Evolutionary conservation across 768 basidiomycete species (phyloP).

Genomic region (Russula earlei): DNA sequence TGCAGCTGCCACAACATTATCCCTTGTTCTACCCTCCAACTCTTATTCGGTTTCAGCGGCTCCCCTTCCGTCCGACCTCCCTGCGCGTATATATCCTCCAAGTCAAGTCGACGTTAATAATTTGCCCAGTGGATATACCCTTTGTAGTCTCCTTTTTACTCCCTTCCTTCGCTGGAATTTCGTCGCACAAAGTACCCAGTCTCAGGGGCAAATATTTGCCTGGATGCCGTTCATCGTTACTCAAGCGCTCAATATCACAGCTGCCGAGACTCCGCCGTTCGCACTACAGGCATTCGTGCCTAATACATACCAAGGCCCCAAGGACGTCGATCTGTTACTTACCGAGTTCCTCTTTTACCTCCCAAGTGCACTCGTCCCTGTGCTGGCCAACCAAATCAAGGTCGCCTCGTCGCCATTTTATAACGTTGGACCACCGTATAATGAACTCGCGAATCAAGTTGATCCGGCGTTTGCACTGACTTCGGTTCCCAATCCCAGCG

Average conservation of each 20-base stretch:
- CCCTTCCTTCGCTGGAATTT: constrained; percentile 54
- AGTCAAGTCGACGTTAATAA: constrained; percentile 20
- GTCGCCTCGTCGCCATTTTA: constrained; percentile 56
- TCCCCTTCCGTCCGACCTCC: constrained; percentile 49
- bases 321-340: constrained; percentile 41
- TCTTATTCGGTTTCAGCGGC: constrained; percentile 23
- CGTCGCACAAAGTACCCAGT: constrained; percentile 46
- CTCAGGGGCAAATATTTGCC: constrained; percentile 70
- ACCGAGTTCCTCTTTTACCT: constrained; percentile 72
- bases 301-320: constrained; percentile 36
- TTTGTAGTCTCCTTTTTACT: constrained; percentile 62
- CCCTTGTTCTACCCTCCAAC: constrained; percentile 18
- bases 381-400: constrained; percentile 58
- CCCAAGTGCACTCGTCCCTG: constrained; percentile 41
- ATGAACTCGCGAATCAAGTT: constrained; percentile 56
- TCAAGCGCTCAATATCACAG: constrained; percentile 35
- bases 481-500: constrained; percentile 33
- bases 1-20: constrained; percentile 25
- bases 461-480: constrained; percentile 56
- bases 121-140: constrained; percentile 30
- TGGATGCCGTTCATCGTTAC: constrained; percentile 48
- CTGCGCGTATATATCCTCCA: constrained; percentile 48
- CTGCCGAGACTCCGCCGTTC: constrained; percentile 34
- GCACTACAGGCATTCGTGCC: constrained; percentile 69
- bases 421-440: constrained; percentile 38